These are phyloP conservation scores for Pyrenopolyporus hunteri DNA, from an alignment of 495 filamentous ascomycete species.

Conservation along the genomic window DNA sequence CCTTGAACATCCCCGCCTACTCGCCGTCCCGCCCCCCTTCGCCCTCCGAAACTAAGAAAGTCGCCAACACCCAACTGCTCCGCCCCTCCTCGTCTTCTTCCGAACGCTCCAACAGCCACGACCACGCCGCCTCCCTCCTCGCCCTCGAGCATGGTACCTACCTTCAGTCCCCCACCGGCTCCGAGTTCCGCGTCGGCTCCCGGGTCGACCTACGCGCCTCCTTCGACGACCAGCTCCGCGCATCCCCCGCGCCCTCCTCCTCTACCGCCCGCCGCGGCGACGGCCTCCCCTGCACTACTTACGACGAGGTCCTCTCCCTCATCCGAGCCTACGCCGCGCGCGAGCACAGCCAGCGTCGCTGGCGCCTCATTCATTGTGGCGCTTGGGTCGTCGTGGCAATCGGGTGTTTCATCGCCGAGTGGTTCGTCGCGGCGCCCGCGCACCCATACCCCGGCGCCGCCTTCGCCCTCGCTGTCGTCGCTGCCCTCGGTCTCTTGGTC, in stretches of 20 bases:
- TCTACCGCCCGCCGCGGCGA: slow-evolving; percentile 29
- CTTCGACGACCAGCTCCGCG: slow-evolving; percentile 40
- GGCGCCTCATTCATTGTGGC: slow-evolving; percentile 75
- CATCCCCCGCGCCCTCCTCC: slow-evolving; percentile 6
- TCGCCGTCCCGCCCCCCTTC: slow-evolving; percentile 9
- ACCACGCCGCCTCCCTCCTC: slow-evolving; percentile 42
- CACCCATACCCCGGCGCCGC: slow-evolving; percentile 68
- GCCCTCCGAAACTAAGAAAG: not conserved
- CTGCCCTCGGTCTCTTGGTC: slow-evolving; percentile 73
- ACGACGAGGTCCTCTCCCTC: slow-evolving; percentile 75
- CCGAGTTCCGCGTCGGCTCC: slow-evolving; percentile 26
- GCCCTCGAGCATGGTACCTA: slow-evolving; percentile 48
- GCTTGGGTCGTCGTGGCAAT: slow-evolving; percentile 67
- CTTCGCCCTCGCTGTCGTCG: slow-evolving; percentile 80
- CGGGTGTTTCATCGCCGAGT: slow-evolving; percentile 78
- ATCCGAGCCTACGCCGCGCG: slow-evolving; percentile 68
- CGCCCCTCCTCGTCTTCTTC: slow-evolving; percentile 4
- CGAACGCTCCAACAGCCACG: slow-evolving; percentile 1
- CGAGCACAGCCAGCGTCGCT: slow-evolving; percentile 70
- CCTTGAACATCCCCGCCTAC: not conserved
- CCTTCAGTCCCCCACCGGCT: slow-evolving; percentile 45
- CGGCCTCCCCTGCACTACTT: slow-evolving; percentile 52
- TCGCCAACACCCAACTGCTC: not conserved
- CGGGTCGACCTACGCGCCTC: slow-evolving; percentile 30
- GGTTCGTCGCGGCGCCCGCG: slow-evolving; percentile 87